Base-by-base conservation (phyloP, 2,329 filamentous ascomycete genomes). In the Sporothrix mexicana region DNA sequence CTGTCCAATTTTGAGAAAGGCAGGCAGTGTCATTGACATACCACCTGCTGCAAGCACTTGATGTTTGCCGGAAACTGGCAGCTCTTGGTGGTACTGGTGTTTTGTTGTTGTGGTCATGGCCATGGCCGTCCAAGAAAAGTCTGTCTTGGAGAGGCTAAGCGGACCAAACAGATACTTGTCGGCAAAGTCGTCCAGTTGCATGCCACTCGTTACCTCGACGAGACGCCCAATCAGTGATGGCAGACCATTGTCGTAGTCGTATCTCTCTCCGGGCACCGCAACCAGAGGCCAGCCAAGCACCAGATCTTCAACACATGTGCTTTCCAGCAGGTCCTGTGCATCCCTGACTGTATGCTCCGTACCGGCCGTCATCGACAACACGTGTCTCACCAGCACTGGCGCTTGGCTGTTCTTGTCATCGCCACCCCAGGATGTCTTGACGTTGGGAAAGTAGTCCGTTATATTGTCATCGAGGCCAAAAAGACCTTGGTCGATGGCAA, bases 211-310 rank as follows among this genome's bases (percentile, higher is more conserved):
- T 5, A 59, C 59, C 20, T 71, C 59, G 30, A 71, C 55, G 10
- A 71, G 9, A 6, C 47, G 36, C 3, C 59, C 70, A 7, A 61
- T 30, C 57, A 71, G 49, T 1, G 59, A n/a, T 1, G 59, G 70
- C 59, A 71, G 59, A 5, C 70, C 70, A 20, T 71, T 71, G 70
- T 71, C 59, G 59, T 71, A 71, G 59, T 66, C n/a, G 59, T 66
- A 71, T 8, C 30, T n/a, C 2, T 25, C 20, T 3, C 59, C 70
- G 5, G 59, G 47, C 30, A 17, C 1, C 1, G 45, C 43, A 17
- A 7, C 20, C 3, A 59, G 57, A 3, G 13, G 3, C 59, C 57
- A 51, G 7, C 43, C 69, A 15, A 64, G 57, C 3, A 71, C 70
- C 6, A 66, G 70, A 17, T 45, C 25, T 49, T 66, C 70, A 8